Base-by-base conservation (phyloP, 257 asterid species). In the Capsicum pubescens region DNA sequence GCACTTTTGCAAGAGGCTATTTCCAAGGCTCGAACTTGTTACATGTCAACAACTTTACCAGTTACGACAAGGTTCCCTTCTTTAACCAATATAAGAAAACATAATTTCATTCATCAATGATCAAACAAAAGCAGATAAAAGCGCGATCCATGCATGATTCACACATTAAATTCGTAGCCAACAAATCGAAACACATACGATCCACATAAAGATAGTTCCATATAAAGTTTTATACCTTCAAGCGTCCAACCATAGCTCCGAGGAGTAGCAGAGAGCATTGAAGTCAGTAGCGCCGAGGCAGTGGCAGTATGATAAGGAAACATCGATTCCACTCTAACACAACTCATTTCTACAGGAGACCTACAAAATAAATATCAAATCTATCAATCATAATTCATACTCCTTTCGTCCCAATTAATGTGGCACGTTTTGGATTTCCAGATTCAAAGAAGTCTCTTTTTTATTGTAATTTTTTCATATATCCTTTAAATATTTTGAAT, bases 341-440 rank as follows among this genome's bases (percentile, higher is more conserved):
- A 80, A 42, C 88, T 83, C 88, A 86, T 44, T 36, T 86, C 88
- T 46, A 81, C 86, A 11, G 88, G 86, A 7, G 84, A 69, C 86
- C 88, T 86, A 69, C 84, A 80, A 79, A 9, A 26, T 55, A 59
- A 15, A 13, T 21, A 68, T 21, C 17, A 36, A 83, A 50, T 85
- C 67, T 69, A 60, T 69, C 19, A 50, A 72, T n/a, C 13, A 81
- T 19, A 61, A 60, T 66, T 35, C 72, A 66, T 13, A 66, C 70
- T 39, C 44, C 44, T 39, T 39, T 26, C 32, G 32, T 26, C 32
- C 32, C 32, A 26, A 26, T 26, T 26, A 26, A 26, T 26, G 32
- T 26, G 32, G 32, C 32, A 26, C 32, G 32, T 26, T 26, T 26
- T 26, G 32, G 32, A 26, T 26, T 26, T 26, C 32, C 4, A 39